phyloP scores from a whole-genome alignment of 2,329 filamentous ascomycete species.

The Aspergillus sp. region DNA sequence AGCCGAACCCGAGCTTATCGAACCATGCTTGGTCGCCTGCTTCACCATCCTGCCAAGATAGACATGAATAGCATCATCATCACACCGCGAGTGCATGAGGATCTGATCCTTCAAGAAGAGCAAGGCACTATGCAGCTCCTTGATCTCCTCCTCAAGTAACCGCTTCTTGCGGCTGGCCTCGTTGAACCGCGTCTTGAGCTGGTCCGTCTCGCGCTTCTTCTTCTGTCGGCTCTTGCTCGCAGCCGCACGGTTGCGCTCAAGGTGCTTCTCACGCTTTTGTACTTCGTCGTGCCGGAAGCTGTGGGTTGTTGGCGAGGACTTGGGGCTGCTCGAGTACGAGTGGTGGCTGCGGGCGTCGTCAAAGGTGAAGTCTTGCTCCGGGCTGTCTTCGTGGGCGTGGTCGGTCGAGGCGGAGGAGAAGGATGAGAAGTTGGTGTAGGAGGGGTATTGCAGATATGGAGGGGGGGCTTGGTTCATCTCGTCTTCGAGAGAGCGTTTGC shows the following conservation, averaged over 20 bases:
- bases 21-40: slow-evolving; percentile 31
- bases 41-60: slow-evolving; percentile 46
- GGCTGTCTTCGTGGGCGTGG: too few species aligned
- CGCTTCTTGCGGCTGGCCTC: slow-evolving; percentile 42
- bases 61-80: slow-evolving; percentile 42
- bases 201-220: slow-evolving; percentile 62
- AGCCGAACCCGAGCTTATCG: not conserved
- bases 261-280: slow-evolving; percentile 55
- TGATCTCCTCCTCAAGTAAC: slow-evolving; percentile 38
- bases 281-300: not conserved
- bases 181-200: slow-evolving; percentile 50
- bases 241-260: slow-evolving; percentile 64
- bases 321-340: slow-evolving; percentile 1
- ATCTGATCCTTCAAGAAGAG: slow-evolving; percentile 47
- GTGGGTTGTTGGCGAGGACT: not conserved
- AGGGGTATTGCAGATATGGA: not conserved
- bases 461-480: not conserved
- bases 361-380: not conserved
- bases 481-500: not conserved
- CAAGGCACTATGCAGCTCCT: slow-evolving; percentile 42
- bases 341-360: not conserved
- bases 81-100: slow-evolving; percentile 44
- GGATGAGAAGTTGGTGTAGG: not conserved
- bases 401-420: not conserved
- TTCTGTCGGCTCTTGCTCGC: slow-evolving; percentile 66